Conservation (phyloP, 2,329 filamentous ascomycete species). For the Cyphellophora attinorum region DNA sequence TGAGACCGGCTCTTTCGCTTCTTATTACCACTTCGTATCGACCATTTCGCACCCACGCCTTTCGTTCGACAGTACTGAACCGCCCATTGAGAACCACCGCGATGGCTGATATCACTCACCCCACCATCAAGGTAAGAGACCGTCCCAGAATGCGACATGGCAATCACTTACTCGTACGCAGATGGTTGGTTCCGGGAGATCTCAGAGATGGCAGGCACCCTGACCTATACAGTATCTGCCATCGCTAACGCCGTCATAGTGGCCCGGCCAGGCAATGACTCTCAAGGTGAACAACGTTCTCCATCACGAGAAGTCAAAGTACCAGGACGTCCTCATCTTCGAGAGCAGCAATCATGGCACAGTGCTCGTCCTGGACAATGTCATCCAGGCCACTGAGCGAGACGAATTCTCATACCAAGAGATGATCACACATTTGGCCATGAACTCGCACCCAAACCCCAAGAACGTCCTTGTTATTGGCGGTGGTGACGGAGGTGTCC, state of each 20-base stretch:
- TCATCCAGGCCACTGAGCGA: slow-evolving; percentile 96
- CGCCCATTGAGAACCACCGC: slow-evolving; percentile 1
- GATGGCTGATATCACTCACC: slow-evolving; percentile 64
- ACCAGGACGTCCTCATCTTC: slow-evolving; percentile 98
- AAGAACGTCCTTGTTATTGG: slow-evolving; percentile 98
- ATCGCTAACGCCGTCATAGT: slow-evolving; percentile 30
- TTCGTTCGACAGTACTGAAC: neutral
- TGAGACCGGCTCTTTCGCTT: neutral
- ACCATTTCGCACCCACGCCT: neutral
- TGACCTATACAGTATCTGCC: neutral
- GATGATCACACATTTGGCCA: slow-evolving; percentile 98
- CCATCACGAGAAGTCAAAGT: slow-evolving; percentile 98
- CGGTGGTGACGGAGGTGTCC: slow-evolving; percentile 91
- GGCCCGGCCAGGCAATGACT: slow-evolving; percentile 98
- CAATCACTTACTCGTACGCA: slow-evolving; percentile 27
- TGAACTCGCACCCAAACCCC: slow-evolving; percentile 97
- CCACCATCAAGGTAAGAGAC: slow-evolving; percentile 60
- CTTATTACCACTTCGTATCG: neutral
- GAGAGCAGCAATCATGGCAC: slow-evolving; percentile 95
- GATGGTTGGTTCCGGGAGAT: slow-evolving; percentile 99
- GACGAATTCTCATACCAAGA: slow-evolving; percentile 98
- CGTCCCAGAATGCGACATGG: neutral
- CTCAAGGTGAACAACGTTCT: slow-evolving; percentile 95
- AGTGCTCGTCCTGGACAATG: slow-evolving; percentile 94
- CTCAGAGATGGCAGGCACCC: slow-evolving; percentile 65